Percentiles rank a stretch among this genome's conserved stretches.
phyloP scores from a whole-genome alignment of 2,329 filamentous ascomycete genomes.

The Ceratocystis colombiana region DNA sequence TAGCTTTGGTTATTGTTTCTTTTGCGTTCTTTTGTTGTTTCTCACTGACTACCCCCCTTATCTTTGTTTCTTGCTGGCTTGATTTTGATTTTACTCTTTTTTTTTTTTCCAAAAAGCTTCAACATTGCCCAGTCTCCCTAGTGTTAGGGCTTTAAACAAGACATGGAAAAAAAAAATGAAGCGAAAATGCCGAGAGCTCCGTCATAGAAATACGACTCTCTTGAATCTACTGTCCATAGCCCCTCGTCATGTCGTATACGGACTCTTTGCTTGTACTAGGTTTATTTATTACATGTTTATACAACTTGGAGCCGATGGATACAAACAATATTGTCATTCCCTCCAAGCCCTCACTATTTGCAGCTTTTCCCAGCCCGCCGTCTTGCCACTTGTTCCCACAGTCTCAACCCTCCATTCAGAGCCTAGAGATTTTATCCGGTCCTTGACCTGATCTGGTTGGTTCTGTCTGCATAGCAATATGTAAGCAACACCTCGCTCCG shows the following conservation, averaged over 20 bases:
- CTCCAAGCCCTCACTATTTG: constrained; percentile 81
- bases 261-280: background rate
- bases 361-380: constrained; percentile 89
- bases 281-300: background rate
- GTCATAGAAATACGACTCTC: background rate
- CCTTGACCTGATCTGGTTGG: constrained; percentile 63
- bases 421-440: constrained; percentile 46
- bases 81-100: background rate
- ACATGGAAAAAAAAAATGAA: constrained; percentile 30
- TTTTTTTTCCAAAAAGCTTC: constrained; percentile 7
- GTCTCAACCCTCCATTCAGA: constrained; percentile 61
- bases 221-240: background rate
- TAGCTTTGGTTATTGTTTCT: constrained; percentile 5
- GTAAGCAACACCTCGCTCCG: constrained; percentile 67
- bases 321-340: constrained; percentile 29
- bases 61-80: constrained; percentile 14
- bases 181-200: constrained; percentile 30
- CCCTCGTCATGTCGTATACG: background rate
- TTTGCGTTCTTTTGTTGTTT: constrained; percentile 17
- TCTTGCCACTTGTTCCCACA: constrained; percentile 72
- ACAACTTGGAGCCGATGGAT: background rate
- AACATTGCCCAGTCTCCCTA: constrained; percentile 15
- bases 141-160: constrained; percentile 28
- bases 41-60: background rate
- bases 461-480: constrained; percentile 86